Base-by-base conservation (phyloP, 1,284 basidiomycete genomes). In the Sporisorium scitamineum region DNA sequence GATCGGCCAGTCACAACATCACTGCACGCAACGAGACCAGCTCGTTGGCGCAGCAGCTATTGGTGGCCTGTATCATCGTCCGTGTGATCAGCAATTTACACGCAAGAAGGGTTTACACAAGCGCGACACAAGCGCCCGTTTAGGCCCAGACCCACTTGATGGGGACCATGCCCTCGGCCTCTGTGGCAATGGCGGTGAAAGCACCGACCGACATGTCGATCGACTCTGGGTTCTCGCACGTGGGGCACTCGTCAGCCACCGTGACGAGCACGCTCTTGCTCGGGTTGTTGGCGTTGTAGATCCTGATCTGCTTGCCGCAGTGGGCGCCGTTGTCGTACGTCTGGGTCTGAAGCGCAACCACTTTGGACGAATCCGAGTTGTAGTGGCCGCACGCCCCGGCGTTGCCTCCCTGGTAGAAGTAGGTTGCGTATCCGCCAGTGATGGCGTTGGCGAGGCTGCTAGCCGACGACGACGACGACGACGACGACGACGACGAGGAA, bases 201-300 rank as follows among this genome's bases (percentile, higher is more conserved):
- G 93, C 91, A 54, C 82, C 90, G n/a, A 84, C 73, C 14, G 93
- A 94, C 65, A 97, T 89, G 85, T 97, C 95, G 81, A 97, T 90
- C 22, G 90, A 91, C 84, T 91, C 87, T 37, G 59, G 56, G 69
- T 79, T 76, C 0, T 78, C 37, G 88, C 95, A 97, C n/a, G 69
- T 60, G 29, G 80, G 80, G 62, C 80, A 81, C 48, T 62, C 64
- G 48, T 81, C 80, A 45, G 70, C 67, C 32, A 80, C 76, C 26
- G 67, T 79, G 63, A 91, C 93, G 3, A 86, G 88, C 69, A 92
- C 89, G 20, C 85, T 85, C 86, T 90, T 91, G 60, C 85, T 76
- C 29, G 76, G 54, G 59, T 74, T 26, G 52, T 78, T 76, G 53
- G 69, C 66, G 26, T 60, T 69, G 76, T 88, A 91, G 84, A 95